A percentile compares a stretch with the other conserved stretches of the same genome.
These are phyloP conservation scores for Amylocarpus encephaloides DNA, from an alignment of 2,329 filamentous ascomycete species.

Conservation along the genomic window DNA sequence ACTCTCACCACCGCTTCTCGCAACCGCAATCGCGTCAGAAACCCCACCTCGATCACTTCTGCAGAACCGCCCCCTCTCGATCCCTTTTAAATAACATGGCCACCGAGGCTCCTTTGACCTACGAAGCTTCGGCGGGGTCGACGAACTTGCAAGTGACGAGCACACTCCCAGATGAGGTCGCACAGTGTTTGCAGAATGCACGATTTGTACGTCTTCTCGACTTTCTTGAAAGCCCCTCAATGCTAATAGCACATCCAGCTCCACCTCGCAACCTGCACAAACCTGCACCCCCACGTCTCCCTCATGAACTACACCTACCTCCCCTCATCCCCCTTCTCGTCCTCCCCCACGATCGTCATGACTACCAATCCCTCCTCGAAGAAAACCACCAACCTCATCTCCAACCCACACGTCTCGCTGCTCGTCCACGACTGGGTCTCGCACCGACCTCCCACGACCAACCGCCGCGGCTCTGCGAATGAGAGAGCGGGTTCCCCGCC, in stretches of 20 bases:
- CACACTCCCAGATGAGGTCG: conserved; percentile 74
- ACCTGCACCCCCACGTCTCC: conserved; percentile 82
- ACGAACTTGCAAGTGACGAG: conserved; percentile 59
- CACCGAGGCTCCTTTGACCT: conserved; percentile 59
- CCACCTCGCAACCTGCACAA: conserved; percentile 84
- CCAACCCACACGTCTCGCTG: conserved; percentile 82
- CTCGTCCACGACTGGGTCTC: conserved; percentile 99
- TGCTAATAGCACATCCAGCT: conserved; percentile 53
- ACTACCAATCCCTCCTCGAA: conserved; percentile 76
- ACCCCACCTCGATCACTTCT: too few species aligned
- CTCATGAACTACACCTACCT: conserved; percentile 99
- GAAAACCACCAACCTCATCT: conserved; percentile 74
- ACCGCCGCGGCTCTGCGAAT: conserved; percentile 52
- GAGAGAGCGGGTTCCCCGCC: conserved; percentile 45
- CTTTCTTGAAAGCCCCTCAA: conserved; percentile 5
- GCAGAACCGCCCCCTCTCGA: too few species aligned
- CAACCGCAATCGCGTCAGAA: too few species aligned
- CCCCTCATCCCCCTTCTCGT: conserved; percentile 62
- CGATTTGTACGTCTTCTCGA: conserved; percentile 64
- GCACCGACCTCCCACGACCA: conserved; percentile 74
- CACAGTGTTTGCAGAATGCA: conserved; percentile 87
- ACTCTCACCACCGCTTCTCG: too few species aligned
- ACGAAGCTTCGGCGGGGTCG: conserved; percentile 67
- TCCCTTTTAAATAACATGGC: too few species aligned
- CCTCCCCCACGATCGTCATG: conserved; percentile 84